Evolutionary conservation across 371 early-diverging fungal genomes (phyloP).

Genomic region (Agmasoma carcini): DNA sequence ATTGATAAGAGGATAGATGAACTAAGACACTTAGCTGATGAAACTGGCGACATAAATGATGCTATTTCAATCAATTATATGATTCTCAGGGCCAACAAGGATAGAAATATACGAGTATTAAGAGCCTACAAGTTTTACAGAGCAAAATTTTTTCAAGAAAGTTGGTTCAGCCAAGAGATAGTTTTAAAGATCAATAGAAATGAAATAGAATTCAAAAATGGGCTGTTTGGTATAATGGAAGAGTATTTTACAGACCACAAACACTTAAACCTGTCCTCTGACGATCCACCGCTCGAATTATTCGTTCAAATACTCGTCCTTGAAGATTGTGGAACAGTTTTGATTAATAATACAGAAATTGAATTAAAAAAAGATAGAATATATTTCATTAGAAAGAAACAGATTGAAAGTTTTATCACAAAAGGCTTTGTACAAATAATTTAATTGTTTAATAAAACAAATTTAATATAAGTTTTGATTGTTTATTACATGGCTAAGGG

Average conservation of each 20-base stretch:
- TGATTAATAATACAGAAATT: conserved; percentile 31
- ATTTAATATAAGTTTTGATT: too few species aligned
- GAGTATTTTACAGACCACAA: conserved; percentile 13
- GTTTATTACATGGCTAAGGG: too few species aligned
- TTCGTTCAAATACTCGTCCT: conserved; percentile 30
- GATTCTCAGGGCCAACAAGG: conserved; percentile 24
- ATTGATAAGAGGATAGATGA: conserved; percentile 24
- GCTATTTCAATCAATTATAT: conserved; percentile 33
- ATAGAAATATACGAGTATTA: conserved; percentile 24
- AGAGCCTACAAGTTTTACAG: conserved; percentile 28
- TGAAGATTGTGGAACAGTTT: conserved; percentile 42
- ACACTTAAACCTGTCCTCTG: background rate
- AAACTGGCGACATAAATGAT: conserved; percentile 10
- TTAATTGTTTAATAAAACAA: too few species aligned
- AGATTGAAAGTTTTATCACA: conserved; percentile 30
- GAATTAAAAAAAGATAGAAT: conserved; percentile 37
- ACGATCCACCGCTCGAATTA: conserved; percentile 21
- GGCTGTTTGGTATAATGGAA: background rate
- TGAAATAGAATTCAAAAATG: conserved; percentile 12
- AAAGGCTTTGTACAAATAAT: conserved; percentile 18
- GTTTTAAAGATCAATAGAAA: background rate
- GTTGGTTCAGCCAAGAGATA: background rate
- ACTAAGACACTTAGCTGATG: background rate
- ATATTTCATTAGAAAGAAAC: conserved; percentile 30
- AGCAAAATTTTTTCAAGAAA: conserved; percentile 9